Conservation (phyloP, 2,329 filamentous ascomycete species). For the Ophiostoma australiae region DNA sequence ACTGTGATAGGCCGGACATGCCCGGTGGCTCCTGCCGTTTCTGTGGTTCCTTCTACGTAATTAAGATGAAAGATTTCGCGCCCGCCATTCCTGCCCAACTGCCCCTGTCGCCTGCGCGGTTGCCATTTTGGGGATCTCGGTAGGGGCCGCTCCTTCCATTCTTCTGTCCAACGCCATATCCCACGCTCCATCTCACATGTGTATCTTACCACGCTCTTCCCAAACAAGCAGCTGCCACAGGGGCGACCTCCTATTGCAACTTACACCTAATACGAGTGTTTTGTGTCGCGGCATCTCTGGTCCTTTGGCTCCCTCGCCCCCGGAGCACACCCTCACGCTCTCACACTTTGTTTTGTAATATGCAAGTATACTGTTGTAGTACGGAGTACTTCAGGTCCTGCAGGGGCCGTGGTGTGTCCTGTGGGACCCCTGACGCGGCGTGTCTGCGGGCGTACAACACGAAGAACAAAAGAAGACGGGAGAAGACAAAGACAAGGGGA, state of each 20-base stretch:
- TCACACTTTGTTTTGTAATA: neutral
- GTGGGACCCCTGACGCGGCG: slow-evolving; percentile 14
- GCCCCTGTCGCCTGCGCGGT: slow-evolving; percentile 18
- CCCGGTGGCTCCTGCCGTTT: slow-evolving; percentile 13
- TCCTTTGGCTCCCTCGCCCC: neutral
- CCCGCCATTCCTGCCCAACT: slow-evolving; percentile 13
- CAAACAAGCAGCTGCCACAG: slow-evolving; percentile 7
- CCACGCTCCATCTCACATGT: slow-evolving; percentile 4
- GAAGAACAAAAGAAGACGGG: slow-evolving; percentile 9
- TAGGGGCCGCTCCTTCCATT: slow-evolving; percentile 6
- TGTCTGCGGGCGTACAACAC: neutral
- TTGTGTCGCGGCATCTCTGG: neutral
- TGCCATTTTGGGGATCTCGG: slow-evolving; percentile 23
- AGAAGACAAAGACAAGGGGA: neutral
- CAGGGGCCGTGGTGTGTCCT: slow-evolving; percentile 19
- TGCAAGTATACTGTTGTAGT: neutral
- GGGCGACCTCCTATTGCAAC: slow-evolving; percentile 12
- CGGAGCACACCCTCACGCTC: neutral
- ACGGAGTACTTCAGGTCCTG: neutral
- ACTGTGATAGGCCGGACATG: slow-evolving; percentile 5
- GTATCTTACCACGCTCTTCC: neutral
- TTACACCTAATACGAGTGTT: neutral
- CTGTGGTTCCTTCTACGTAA: slow-evolving; percentile 9
- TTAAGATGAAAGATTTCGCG: neutral
- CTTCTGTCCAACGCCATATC: neutral